These are phyloP conservation scores for Vinca major DNA, from an alignment of 305 asterid genomes.

Conservation along the genomic window DNA sequence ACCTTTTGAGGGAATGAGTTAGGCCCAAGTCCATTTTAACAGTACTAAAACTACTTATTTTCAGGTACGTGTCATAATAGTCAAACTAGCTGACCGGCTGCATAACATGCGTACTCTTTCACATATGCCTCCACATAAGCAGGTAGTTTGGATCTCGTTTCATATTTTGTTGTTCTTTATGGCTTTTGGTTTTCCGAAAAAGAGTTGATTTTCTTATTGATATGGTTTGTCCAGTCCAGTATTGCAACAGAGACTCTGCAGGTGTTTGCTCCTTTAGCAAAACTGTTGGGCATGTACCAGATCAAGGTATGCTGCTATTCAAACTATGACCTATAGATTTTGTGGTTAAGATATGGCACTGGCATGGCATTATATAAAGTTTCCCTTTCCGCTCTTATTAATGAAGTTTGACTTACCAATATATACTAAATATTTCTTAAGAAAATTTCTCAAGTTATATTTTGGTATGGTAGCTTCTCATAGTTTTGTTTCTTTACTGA, in stretches of 20 bases:
- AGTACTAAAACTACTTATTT: constrained; percentile 17
- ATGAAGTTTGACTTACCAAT: not conserved
- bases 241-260: constrained; percentile 90
- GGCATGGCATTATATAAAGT: not conserved
- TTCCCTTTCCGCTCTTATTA: constrained; percentile 2
- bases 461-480: not conserved
- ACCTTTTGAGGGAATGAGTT: too few relatives aligned
- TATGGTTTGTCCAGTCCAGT: constrained; percentile 51
- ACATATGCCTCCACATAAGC: constrained; percentile 97
- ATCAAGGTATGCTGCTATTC: constrained; percentile 47
- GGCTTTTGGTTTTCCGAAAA: not conserved
- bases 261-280: constrained; percentile 93
- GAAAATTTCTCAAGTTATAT: not conserved
- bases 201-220: constrained; percentile 15
- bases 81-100: constrained; percentile 84
- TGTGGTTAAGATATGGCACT: constrained; percentile 5
- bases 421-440: not conserved
- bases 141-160: constrained; percentile 27
- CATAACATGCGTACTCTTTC: constrained; percentile 95
- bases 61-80: constrained; percentile 94
- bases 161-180: constrained; percentile 9
- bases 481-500: not conserved
- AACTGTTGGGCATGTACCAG: constrained; percentile 88
- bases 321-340: not conserved
- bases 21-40: too few relatives aligned